A percentile compares a stretch with the other conserved stretches of the same genome.
phyloP scores from a whole-genome alignment of 805 yeast species.

The Wickerhamiella cacticola region DNA sequence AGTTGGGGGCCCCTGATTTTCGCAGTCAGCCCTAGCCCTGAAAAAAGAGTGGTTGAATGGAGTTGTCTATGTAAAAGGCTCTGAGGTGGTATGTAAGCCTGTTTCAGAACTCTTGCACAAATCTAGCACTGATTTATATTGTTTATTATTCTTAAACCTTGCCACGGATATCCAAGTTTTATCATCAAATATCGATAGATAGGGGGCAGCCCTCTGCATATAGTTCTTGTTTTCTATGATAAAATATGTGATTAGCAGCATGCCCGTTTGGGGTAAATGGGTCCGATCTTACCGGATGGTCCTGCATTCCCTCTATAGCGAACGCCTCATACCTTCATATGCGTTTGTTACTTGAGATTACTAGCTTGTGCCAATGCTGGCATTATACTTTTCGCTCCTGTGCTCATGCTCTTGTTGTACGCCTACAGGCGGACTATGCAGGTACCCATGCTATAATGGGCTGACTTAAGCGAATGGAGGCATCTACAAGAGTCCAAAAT shows the following conservation, averaged over 20 bases:
- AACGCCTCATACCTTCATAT: too few relatives aligned
- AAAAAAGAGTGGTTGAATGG: background rate
- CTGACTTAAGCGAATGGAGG: background rate
- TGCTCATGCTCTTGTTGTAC: background rate
- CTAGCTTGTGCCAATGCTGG: too few relatives aligned
- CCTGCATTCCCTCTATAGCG: too few relatives aligned
- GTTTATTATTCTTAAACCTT: conserved; percentile 1
- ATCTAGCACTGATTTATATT: background rate
- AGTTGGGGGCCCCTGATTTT: background rate
- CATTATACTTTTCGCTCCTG: background rate
- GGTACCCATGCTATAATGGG: conserved; percentile 6
- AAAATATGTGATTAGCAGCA: too few relatives aligned
- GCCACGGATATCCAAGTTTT: too few relatives aligned
- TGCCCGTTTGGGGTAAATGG: too few relatives aligned
- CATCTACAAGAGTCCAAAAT: too few relatives aligned
- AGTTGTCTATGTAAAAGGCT: background rate
- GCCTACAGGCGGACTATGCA: conserved; percentile 1
- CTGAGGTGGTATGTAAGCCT: background rate
- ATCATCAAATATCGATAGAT: too few relatives aligned
- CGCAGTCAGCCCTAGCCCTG: background rate
- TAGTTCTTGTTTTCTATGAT: too few relatives aligned
- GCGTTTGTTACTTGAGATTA: too few relatives aligned
- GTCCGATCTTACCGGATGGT: too few relatives aligned
- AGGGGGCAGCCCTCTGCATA: too few relatives aligned
- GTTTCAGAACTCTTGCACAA: background rate